Percentiles rank a stretch among this genome's conserved stretches.
phyloP scores from a whole-genome alignment of 805 yeast genomes.

The Candida maesae region DNA sequence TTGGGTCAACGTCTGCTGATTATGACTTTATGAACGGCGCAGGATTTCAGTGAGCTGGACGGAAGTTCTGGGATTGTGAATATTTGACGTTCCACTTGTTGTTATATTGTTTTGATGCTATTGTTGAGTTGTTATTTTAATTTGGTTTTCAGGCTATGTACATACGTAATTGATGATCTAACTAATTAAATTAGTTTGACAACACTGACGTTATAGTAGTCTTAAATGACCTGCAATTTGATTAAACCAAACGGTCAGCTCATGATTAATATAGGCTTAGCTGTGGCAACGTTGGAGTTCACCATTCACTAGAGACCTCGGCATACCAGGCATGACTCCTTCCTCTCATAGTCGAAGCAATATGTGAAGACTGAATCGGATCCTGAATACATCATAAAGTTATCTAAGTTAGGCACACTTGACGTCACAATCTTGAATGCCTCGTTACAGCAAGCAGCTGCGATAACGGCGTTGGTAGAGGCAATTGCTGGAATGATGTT shows the following conservation, averaged over 20 bases:
- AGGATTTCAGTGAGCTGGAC: neutral
- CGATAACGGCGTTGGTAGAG: constrained; percentile 87
- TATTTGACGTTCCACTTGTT: too few species aligned
- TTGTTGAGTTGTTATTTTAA: neutral
- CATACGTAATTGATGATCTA: too few species aligned
- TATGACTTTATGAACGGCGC: neutral
- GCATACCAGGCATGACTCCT: constrained; percentile 73
- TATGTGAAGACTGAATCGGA: constrained; percentile 73
- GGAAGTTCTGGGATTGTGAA: too few species aligned
- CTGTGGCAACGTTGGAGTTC: too few species aligned
- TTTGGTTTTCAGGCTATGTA: neutral
- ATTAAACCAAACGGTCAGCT: too few species aligned
- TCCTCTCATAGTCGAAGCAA: constrained; percentile 59
- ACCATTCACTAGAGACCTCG: constrained; percentile 40
- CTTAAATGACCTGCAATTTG: too few species aligned
- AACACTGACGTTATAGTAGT: too few species aligned
- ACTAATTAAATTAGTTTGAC: too few species aligned
- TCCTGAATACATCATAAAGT: constrained; percentile 87
- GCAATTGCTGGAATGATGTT: constrained; percentile 93
- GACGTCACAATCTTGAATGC: constrained; percentile 75
- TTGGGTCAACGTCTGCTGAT: too few species aligned
- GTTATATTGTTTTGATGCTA: neutral
- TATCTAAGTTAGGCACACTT: constrained; percentile 60
- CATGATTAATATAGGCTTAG: too few species aligned
- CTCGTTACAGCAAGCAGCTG: constrained; percentile 86